Evolutionary conservation across 106 monocot species (phyloP), one percentile per base, ranked within the genome.

Genomic region (Gastrodia elata): DNA sequence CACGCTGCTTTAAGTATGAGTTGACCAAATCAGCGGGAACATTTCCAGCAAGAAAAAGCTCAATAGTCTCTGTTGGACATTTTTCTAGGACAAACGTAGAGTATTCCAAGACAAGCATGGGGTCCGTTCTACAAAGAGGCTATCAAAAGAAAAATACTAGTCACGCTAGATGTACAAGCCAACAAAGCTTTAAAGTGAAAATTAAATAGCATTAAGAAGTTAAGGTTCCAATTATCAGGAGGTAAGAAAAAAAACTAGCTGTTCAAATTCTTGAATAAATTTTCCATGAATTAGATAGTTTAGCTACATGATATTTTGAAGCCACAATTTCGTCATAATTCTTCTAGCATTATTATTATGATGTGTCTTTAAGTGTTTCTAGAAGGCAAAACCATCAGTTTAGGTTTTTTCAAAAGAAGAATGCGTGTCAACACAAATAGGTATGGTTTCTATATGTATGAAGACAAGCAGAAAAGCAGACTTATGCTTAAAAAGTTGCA

Each of bases 1-100:
- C 86, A 89, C 89, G 91, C 79, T 93, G 85, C 72, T 99, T 99
- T 68, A 99, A 81, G 67, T 99, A 99, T 73, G 98, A 99, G 78
- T 99, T 93, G 44, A 99, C 93, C 83, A 99, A 74, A 77, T 93
- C 93, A 41, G 98, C 88, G 32, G 91, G 98, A 78, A 99, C 80
- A 89, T 99, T 99, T 84, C 90, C 93, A 48, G 88, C 87, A 28
- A 93, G 79, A 77, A 93, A 99, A 22, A 99, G 85, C 65, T 93
- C 93, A 74, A 99, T 99, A 33, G 98, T 93, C 84, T 99, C 93
- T 39, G 87, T 82, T 61, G 98, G 93, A 57, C 93, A 91, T 79
- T 91, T 88, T 79, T 99, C 88, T 34, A 99, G 86, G n/a, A 93
- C 87, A 81, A 82, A 80, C 57, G 84, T 85, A 8, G 98, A 93